These are phyloP conservation scores for Lyophyllum decastes DNA, from an alignment of 768 basidiomycete genomes.

Conservation along the genomic window DNA sequence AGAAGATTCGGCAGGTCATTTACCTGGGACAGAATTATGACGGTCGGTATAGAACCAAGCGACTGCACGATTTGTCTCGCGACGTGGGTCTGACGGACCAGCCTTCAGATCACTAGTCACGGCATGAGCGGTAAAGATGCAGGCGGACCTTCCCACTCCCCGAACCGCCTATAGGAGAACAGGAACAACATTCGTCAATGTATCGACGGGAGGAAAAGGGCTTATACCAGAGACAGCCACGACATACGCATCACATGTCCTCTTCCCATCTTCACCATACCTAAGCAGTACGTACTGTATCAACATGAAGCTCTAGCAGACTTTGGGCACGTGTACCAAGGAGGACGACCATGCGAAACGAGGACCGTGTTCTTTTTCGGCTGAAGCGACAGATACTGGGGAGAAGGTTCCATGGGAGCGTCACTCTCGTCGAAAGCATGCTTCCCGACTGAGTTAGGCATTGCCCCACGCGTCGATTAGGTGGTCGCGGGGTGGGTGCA, in stretches of 20 bases:
- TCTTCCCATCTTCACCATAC: conserved; percentile 77
- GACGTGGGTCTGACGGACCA: conserved; percentile 68
- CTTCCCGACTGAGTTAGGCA: conserved; percentile 22
- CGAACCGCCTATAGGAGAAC: conserved; percentile 60
- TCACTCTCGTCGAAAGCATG: conserved; percentile 13
- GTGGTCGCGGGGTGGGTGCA: not conserved
- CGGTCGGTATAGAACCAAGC: conserved; percentile 82
- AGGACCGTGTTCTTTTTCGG: conserved; percentile 75
- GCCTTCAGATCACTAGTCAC: conserved; percentile 1
- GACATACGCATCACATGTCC: conserved; percentile 76
- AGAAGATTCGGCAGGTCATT: not conserved
- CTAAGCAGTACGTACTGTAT: conserved; percentile 33
- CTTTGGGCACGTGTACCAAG: conserved; percentile 53
- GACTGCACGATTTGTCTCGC: conserved; percentile 79
- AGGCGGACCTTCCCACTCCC: conserved; percentile 79
- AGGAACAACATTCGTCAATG: not conserved
- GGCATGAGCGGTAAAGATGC: not conserved
- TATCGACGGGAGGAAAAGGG: not conserved
- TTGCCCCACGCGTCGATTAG: conserved; percentile 2
- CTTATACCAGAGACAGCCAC: conserved; percentile 78
- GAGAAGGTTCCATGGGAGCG: conserved; percentile 4
- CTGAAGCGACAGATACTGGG: conserved; percentile 32
- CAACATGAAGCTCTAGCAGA: conserved; percentile 1
- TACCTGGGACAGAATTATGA: conserved; percentile 91
- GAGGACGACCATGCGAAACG: conserved; percentile 83